Conservation (phyloP, 768 basidiomycete genomes). For the Boletus subcaerulescens region DNA sequence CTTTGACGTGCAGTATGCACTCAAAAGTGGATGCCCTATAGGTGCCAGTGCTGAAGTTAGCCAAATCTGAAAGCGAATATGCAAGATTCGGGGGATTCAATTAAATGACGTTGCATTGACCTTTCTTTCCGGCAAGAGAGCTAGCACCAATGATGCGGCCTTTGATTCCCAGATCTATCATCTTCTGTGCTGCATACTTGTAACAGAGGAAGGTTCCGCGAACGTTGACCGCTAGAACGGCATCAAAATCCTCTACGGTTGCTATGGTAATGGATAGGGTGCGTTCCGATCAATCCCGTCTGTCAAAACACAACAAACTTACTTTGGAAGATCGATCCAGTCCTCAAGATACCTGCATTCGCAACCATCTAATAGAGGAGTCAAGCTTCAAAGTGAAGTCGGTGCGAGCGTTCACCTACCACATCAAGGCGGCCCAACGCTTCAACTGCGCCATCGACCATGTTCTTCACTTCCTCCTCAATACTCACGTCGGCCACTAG, state of each 20-base stretch:
- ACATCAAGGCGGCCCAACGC: constrained; percentile 34
- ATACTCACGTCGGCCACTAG: constrained; percentile 26
- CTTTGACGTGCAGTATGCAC: constrained; percentile 38
- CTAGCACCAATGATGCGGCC: constrained; percentile 41
- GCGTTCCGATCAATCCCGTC: not conserved
- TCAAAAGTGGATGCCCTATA: constrained; percentile 28
- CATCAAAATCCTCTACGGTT: constrained; percentile 32
- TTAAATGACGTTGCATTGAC: constrained; percentile 1
- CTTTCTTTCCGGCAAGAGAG: constrained; percentile 37
- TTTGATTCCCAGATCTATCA: constrained; percentile 42
- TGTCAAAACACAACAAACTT: not conserved
- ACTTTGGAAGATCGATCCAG: constrained; percentile 9
- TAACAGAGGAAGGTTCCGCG: constrained; percentile 40
- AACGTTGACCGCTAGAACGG: constrained; percentile 36
- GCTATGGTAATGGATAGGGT: constrained; percentile 20
- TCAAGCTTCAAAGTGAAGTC: not conserved
- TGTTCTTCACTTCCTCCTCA: constrained; percentile 31
- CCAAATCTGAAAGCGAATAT: not conserved
- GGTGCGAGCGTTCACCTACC: constrained; percentile 16
- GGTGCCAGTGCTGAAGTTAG: not conserved
- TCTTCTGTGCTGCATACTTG: constrained; percentile 42
- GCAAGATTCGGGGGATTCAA: not conserved
- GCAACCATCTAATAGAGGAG: constrained; percentile 15
- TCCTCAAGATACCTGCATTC: constrained; percentile 17
- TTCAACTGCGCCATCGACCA: constrained; percentile 26